These are phyloP conservation scores for Lagerstroemia speciosa DNA, from an alignment of 345 rosid genomes.

Conservation along the genomic window DNA sequence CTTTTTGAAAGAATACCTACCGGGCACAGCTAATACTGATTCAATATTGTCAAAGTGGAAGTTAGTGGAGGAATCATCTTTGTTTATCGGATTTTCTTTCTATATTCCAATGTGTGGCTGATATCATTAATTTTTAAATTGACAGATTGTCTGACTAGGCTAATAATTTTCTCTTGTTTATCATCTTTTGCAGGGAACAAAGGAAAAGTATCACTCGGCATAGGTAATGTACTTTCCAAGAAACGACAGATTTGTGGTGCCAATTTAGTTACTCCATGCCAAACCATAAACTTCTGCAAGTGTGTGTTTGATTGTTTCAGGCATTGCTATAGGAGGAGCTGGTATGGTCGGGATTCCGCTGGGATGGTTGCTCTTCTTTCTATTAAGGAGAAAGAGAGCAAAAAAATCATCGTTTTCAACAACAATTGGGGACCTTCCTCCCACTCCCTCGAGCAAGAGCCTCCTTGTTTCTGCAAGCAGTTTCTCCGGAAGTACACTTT, in stretches of 20 bases:
- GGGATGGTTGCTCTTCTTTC: conserved; percentile 1
- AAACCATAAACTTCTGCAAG: too few relatives aligned
- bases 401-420: neutral
- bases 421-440: conserved; percentile 1
- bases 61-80: neutral
- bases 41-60: neutral
- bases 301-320: conserved; percentile 4
- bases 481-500: conserved; percentile 6
- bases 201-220: neutral
- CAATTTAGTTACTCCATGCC: neutral
- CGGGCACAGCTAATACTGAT: neutral
- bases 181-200: conserved; percentile 7
- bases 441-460: conserved; percentile 11
- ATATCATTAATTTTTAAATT: neutral
- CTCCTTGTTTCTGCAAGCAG: conserved; percentile 3
- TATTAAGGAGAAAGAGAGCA: neutral
- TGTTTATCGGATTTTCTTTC: neutral
- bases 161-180: neutral
- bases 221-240: conserved; percentile 4
- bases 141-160: neutral
- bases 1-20: neutral
- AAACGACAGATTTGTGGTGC: neutral
- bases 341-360: conserved; percentile 7
- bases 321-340: conserved; percentile 12
- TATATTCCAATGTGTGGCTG: neutral